These are phyloP conservation scores for Verruconis gallopava DNA, from an alignment of 2,329 filamentous ascomycete genomes.

Conservation along the genomic window DNA sequence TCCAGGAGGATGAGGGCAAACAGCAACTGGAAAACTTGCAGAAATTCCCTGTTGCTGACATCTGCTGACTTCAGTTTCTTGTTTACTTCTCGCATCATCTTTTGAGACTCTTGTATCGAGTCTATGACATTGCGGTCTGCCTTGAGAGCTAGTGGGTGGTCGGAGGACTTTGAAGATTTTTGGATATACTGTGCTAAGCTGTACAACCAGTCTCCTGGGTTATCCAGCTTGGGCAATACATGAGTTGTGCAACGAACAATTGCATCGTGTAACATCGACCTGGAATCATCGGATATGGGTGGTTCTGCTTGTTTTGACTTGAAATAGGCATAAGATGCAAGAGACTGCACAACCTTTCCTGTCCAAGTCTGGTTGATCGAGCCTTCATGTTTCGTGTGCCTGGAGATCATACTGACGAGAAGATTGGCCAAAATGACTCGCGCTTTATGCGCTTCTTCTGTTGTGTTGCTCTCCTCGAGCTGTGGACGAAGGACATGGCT, in stretches of 20 bases:
- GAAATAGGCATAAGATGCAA: not conserved
- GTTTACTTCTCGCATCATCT: constrained; percentile 14
- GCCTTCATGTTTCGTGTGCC: constrained; percentile 8
- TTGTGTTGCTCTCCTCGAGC: constrained; percentile 30
- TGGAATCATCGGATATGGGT: constrained; percentile 32
- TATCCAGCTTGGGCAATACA: constrained; percentile 23
- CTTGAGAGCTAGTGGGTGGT: constrained; percentile 22
- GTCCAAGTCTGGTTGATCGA: not conserved
- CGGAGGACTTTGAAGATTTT: constrained; percentile 15
- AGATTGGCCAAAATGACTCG: constrained; percentile 32
- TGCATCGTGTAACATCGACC: constrained; percentile 40
- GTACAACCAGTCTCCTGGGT: constrained; percentile 6
- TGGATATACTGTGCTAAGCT: constrained; percentile 4
- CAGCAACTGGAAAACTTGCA: constrained; percentile 61
- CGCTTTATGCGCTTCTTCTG: constrained; percentile 33
- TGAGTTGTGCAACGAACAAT: constrained; percentile 42
- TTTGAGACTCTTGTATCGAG: constrained; percentile 21
- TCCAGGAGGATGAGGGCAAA: constrained; percentile 78
- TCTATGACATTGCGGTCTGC: constrained; percentile 33
- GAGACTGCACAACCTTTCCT: not conserved
- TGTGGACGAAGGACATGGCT: constrained; percentile 34
- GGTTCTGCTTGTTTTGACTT: constrained; percentile 27
- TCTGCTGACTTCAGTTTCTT: constrained; percentile 15
- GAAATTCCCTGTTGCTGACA: constrained; percentile 27
- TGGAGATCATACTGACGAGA: not conserved